phyloP scores from a whole-genome alignment of 1,284 basidiomycete genomes.

The Pseudozyma pruni region DNA sequence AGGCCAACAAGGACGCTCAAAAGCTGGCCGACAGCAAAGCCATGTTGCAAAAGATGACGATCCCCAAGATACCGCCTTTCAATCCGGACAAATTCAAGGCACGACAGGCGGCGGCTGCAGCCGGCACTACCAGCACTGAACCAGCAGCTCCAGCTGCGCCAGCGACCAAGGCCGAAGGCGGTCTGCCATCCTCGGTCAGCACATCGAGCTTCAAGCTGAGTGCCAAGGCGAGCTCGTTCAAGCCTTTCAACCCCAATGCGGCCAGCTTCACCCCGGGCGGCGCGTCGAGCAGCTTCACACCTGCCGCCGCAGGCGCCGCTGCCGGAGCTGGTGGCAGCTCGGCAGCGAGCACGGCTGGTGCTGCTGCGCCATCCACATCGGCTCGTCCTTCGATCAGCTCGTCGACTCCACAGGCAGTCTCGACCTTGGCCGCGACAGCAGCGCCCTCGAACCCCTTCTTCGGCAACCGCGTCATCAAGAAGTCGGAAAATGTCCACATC shows the following conservation, averaged over 20 bases:
- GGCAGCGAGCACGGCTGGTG: conserved; percentile 4
- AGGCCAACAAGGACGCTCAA: conserved; percentile 21
- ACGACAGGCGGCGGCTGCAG: conserved; percentile 42
- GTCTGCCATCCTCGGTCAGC: conserved; percentile 31
- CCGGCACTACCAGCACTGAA: conserved; percentile 18
- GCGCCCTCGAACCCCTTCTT: conserved; percentile 82
- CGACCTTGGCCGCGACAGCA: conserved; percentile 53
- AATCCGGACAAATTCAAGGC: conserved; percentile 72
- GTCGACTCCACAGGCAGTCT: conserved; percentile 27
- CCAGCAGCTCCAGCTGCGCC: conserved; percentile 16
- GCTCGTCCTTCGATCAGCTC: conserved; percentile 70
- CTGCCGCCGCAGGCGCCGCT: conserved; percentile 44
- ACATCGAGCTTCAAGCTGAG: conserved; percentile 80
- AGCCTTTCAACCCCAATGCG: conserved; percentile 72
- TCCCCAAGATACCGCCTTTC: conserved; percentile 92
- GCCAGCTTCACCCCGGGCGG: conserved; percentile 70
- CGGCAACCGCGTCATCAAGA: conserved; percentile 76
- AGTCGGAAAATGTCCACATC: conserved; percentile 77
- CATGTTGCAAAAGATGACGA: conserved; percentile 71
- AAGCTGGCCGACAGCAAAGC: conserved; percentile 55
- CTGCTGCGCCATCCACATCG: conserved; percentile 19
- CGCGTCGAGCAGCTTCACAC: conserved; percentile 21
- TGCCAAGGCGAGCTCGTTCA: conserved; percentile 80
- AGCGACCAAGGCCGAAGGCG: conserved; percentile 23
- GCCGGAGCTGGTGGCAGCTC: background rate